phyloP scores from a whole-genome alignment of 257 asterid species.

The Solanum clarkiae region DNA sequence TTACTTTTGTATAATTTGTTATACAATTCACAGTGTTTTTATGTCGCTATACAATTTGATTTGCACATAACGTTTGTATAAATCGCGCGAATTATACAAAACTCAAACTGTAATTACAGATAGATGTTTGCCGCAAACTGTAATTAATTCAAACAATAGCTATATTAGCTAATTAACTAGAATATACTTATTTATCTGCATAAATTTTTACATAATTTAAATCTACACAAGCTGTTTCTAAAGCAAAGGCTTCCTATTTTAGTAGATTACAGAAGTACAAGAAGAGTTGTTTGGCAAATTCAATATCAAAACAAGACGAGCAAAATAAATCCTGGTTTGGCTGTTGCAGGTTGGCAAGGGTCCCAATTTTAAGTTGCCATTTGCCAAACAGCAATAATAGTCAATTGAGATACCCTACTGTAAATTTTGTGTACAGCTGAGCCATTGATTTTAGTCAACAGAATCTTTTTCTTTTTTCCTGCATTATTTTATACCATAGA shows the following conservation, averaged over 20 bases:
- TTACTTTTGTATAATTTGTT: too few relatives aligned
- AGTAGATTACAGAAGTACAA: not conserved
- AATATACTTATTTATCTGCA: too few relatives aligned
- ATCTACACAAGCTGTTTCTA: not conserved
- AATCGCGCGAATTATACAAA: too few relatives aligned
- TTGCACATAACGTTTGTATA: too few relatives aligned
- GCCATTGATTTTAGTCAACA: not conserved
- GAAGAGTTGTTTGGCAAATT: not conserved
- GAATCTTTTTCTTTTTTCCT: not conserved
- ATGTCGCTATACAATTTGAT: too few relatives aligned
- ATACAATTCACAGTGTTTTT: too few relatives aligned
- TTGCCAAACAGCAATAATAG: not conserved
- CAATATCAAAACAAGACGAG: not conserved
- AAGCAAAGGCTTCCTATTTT: not conserved
- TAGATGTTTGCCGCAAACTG: too few relatives aligned
- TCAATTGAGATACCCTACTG: not conserved
- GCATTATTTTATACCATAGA: not conserved
- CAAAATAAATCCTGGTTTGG: not conserved
- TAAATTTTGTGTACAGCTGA: not conserved
- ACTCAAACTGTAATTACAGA: too few relatives aligned
- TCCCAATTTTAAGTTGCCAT: not conserved
- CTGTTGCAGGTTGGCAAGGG: not conserved
- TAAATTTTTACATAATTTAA: not conserved
- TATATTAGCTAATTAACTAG: too few relatives aligned
- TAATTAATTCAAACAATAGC: too few relatives aligned